Percentiles rank a stretch among this genome's conserved stretches.
Evolutionary conservation across 768 basidiomycete species (phyloP).

Genomic region (Hysterangium stoloniferum): DNA sequence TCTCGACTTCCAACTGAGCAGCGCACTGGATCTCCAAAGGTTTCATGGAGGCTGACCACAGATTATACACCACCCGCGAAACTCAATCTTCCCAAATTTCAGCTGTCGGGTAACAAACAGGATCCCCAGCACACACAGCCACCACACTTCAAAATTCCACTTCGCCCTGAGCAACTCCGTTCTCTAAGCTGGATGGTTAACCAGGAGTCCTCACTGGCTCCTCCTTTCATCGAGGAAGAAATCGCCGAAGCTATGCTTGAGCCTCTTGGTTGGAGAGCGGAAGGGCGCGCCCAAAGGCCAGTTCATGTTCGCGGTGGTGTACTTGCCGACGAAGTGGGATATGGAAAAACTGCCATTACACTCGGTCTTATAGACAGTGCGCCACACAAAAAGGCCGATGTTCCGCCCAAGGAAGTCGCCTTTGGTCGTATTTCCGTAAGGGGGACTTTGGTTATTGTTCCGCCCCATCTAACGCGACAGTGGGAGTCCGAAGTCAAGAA

Average conservation of each 20-base stretch:
- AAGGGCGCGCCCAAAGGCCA: constrained; percentile 77
- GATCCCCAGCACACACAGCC: constrained; percentile 72
- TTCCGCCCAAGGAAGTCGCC: constrained; percentile 20
- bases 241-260: constrained; percentile 84
- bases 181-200: constrained; percentile 89
- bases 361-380: constrained; percentile 80
- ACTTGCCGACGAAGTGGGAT: constrained; percentile 92
- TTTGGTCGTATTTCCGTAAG: constrained; percentile 70
- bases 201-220: constrained; percentile 57
- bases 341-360: constrained; percentile 95
- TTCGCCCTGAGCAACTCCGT: constrained; percentile 82
- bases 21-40: constrained; percentile 35
- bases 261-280: constrained; percentile 89
- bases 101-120: constrained; percentile 63
- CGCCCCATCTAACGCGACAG: constrained; percentile 82
- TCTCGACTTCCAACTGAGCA: constrained; percentile 62
- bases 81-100: constrained; percentile 54
- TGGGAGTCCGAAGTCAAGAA: constrained; percentile 85
- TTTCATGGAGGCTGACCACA: constrained; percentile 81
- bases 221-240: constrained; percentile 88
- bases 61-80: constrained; percentile 62
- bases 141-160: constrained; percentile 61
- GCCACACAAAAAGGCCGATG: constrained; percentile 39
- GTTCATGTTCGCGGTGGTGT: constrained; percentile 80
- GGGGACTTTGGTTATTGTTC: constrained; percentile 79